Base-by-base conservation (phyloP, 2,329 filamentous ascomycete genomes). In the Monosporascus ibericus region DNA sequence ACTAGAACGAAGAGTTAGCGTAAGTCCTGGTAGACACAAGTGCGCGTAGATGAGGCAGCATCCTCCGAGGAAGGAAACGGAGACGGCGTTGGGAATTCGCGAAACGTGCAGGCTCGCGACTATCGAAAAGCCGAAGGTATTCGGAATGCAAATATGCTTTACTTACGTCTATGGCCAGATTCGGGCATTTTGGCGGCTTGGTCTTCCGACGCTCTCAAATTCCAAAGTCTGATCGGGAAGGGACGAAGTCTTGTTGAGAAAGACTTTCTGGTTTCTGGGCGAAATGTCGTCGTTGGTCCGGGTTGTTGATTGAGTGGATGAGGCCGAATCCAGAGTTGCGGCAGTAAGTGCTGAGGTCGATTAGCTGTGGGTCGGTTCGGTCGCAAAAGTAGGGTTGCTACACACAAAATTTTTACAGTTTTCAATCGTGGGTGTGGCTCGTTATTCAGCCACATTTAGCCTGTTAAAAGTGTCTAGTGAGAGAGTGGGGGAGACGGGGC, bases 151-250 rank as follows among this genome's bases (percentile, higher is more conserved):
- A 15, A 46, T 46, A 7, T 18, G 11, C 5, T 22, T 42, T 49
- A 88, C 88, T 88, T 79, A 92, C 88, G 81, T 87, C 88, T 85
- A 85, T 92, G 87, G 78, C 88, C 88, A 73, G 86, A 81, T 84
- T 90, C 87, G 72, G 88, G 84, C 88, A 94, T 94, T 76, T 83
- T 91, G 86, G 78, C 76, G 76, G 72, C 68, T 75, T 68, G 67
- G 42, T 66, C 63, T 68, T 70, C 70, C 69, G 69, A 67, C 68
- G 69, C 73, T 74, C 73, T 75, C 72, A 71, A 72, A 67, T 69
- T 75, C 70, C 72, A 67, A 70, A 65, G 63, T 68, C 65, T 67
- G 68, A 64, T 63, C 64, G 64, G 68, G 50, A 57, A 55, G 52
- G 55, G 70, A 68, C 66, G 67, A 72, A 70, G 67, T 68, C 71